Evolutionary conservation across 345 rosid genomes (phyloP), one percentile per base, ranked within the genome.

Genomic region (Syzygium aqueum): DNA sequence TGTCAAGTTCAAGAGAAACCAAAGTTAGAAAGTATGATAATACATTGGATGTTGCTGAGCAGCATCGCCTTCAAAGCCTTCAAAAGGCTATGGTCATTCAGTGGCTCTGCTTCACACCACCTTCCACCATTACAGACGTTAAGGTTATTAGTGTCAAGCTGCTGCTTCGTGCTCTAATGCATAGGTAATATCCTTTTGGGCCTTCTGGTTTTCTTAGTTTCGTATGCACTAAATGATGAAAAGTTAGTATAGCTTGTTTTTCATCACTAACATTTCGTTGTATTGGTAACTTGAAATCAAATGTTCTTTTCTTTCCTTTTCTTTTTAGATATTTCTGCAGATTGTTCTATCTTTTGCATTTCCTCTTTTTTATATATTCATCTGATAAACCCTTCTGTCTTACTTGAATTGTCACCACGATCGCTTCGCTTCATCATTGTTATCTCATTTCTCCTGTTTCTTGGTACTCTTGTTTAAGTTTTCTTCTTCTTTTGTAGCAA

Each of bases 61-160:
- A 97, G 92, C 98, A 96, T 86, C 96, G 96, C 87, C 91, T 93
- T 91, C 98, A 93, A 89, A 97, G 99, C 93, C 97, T 97, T 88
- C 96, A 96, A 87, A 97, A 97, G 89, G 99, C 99, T 88, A 93
- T 92, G 92, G 97, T 91, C 67, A 94, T 97, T 88, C 99, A 96
- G 89, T 97, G 99, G 98, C 97, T 97, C 86, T 97, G 99, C 94
- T 97, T 97, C 90, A 95, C 98, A 82, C 98, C 99, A 80, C 99
- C 99, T 63, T 94, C 97, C 85, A 95, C 98, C 77, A 95, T 94
- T 90, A 85, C 91, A 57, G 88, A 95, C 88, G 98, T 94, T 86
- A 90, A 93, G 83, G 95, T 90, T 85, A 91, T 95, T 87, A 92
- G 97, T 87, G 88, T 92, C 85, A 96, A 94, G 91, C 95, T 97